Percentiles rank a stretch among this genome's conserved stretches.
phyloP scores from a whole-genome alignment of 208 protist species.

The Leishmania lainsoni region DNA sequence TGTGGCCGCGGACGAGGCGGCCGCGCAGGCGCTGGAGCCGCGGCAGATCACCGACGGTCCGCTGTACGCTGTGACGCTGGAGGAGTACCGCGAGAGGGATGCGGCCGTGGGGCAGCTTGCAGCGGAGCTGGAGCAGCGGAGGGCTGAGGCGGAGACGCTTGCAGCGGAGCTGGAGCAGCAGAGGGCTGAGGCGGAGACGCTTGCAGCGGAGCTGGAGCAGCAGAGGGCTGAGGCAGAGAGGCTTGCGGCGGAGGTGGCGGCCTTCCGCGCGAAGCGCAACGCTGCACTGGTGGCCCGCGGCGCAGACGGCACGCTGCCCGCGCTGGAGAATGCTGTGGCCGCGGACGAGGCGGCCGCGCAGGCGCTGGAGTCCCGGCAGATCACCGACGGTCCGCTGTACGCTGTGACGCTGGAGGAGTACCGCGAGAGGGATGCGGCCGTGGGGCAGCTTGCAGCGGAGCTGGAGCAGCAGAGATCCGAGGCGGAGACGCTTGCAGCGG shows the following conservation, averaged over 20 bases:
- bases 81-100: too few relatives aligned
- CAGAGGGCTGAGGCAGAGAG: background rate
- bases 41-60: slow-evolving; percentile 11
- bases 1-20: background rate
- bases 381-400: slow-evolving; percentile 29
- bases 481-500: too few relatives aligned
- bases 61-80: background rate
- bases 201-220: too few relatives aligned
- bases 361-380: slow-evolving; percentile 20
- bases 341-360: slow-evolving; percentile 26
- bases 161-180: too few relatives aligned
- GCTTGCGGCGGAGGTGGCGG: slow-evolving; percentile 1
- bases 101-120: too few relatives aligned
- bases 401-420: slow-evolving; percentile 32
- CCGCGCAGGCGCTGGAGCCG: slow-evolving; percentile 12
- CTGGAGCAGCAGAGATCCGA: too few relatives aligned
- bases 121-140: too few relatives aligned
- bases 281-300: slow-evolving; percentile 27
- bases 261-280: slow-evolving; percentile 28
- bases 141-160: too few relatives aligned
- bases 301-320: slow-evolving; percentile 34
- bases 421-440: too few relatives aligned
- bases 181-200: too few relatives aligned
- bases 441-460: too few relatives aligned
- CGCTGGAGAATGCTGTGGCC: slow-evolving; percentile 12